Base-by-base conservation (phyloP, 495 filamentous ascomycete species). In the Xylaria cubensis region DNA sequence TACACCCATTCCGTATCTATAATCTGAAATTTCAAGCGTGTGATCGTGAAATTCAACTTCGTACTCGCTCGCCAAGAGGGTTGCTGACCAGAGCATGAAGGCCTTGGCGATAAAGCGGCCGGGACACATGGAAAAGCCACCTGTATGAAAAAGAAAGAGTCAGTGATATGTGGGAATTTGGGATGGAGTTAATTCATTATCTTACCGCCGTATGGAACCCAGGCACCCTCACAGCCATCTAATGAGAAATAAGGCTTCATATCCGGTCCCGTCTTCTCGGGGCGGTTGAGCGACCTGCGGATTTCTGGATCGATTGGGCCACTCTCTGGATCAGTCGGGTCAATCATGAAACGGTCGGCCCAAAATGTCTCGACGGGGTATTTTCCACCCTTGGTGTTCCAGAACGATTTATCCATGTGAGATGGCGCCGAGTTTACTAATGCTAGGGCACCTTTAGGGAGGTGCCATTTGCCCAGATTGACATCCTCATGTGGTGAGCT, bases 331-430 rank as follows among this genome's bases (percentile, higher is more conserved):
- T 77, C 73, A 0, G 71, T 63, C 2, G 75, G 78, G 46, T 77
- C 53, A 29, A 76, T 50, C 13, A 80, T 48, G 64, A 81, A 81
- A 8, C 79, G 39, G 8, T 81, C 79, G 3, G 76, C 75, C 79
- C 79, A 80, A 50, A 80, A 80, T 2, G 59, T 64, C 29, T 74
- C 69, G 17, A 80, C 36, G 5, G 77, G 76, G 50, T 74, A 67
- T 32, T 21, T 29, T 10, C 71, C 69, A 9, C 55, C 63, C 26
- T 72, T 69, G 21, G 77, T 79, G 64, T 79, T 80, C 79, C 79
- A 81, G 53, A 75, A 70, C 4, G 64, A 44, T n/a, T 55, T 67
- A 64, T 79, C 75, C 73, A 76, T 79, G 51, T 77, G 75, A 29
- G 64, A 50, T 9, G 63, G 29, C 17, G 56, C 51, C 5, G 73